Conservation (phyloP, 805 yeast genomes). For the Candida fluviatilis region DNA sequence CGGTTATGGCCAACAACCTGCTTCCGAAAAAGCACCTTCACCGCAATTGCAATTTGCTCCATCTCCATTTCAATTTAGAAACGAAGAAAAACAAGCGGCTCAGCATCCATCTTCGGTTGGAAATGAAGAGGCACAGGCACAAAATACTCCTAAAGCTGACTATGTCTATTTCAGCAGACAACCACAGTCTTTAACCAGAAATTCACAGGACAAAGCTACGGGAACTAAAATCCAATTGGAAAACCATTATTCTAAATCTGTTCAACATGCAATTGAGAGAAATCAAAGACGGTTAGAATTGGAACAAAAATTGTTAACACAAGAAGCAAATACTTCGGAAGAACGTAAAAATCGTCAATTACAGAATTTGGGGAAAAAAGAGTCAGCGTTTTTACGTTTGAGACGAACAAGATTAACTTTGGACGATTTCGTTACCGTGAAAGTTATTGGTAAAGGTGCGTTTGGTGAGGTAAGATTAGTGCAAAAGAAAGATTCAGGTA, state of each 20-base stretch:
- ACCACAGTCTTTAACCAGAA: slow-evolving; percentile 71
- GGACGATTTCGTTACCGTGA: slow-evolving; percentile 84
- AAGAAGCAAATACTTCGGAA: slow-evolving; percentile 64
- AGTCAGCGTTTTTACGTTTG: slow-evolving; percentile 78
- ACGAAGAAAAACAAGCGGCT: not conserved
- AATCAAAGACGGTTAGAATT: slow-evolving; percentile 87
- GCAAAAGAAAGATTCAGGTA: slow-evolving; percentile 87
- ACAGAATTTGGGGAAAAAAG: slow-evolving; percentile 80
- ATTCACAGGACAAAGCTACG: slow-evolving; percentile 78
- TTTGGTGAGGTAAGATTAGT: slow-evolving; percentile 96
- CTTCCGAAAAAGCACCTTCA: not conserved
- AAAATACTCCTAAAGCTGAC: slow-evolving; percentile 23
- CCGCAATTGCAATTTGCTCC: not conserved
- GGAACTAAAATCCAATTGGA: slow-evolving; percentile 79
- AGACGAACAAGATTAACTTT: slow-evolving; percentile 79
- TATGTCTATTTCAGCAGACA: slow-evolving; percentile 76
- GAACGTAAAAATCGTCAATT: slow-evolving; percentile 83
- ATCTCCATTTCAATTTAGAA: not conserved
- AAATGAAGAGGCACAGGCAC: no score
- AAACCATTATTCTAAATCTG: slow-evolving; percentile 80
- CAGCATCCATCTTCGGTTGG: no score
- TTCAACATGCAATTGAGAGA: slow-evolving; percentile 89
- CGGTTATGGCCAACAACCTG: slow-evolving; percentile 5
- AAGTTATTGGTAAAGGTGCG: slow-evolving; percentile 95
- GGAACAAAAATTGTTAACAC: slow-evolving; percentile 66